A percentile compares a stretch with the other conserved stretches of the same genome.
Evolutionary conservation across 2,329 filamentous ascomycete genomes (phyloP).

Genomic region (Alternaria incomplexa): DNA sequence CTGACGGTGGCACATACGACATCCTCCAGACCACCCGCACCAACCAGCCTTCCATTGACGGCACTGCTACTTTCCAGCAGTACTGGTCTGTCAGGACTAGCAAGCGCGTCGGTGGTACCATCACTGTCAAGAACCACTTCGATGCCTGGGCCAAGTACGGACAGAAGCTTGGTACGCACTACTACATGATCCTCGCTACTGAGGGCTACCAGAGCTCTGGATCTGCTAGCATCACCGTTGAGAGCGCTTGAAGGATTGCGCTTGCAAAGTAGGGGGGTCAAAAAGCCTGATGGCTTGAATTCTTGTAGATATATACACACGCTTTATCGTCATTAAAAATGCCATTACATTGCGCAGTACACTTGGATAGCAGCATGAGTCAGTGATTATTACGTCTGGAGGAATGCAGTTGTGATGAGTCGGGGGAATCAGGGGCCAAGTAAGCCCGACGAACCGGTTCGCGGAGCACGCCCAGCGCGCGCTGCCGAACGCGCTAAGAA

Average conservation of each 20-base stretch:
- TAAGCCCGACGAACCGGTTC: not conserved
- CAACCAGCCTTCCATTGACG: constrained; percentile 61
- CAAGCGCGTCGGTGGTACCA: constrained; percentile 59
- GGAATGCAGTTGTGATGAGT: not conserved
- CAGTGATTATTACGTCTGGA: not conserved
- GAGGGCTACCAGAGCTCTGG: constrained; percentile 62
- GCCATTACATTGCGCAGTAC: not conserved
- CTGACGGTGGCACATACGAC: constrained; percentile 61
- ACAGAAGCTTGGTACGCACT: constrained; percentile 55
- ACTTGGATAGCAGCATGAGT: not conserved
- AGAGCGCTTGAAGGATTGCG: not conserved
- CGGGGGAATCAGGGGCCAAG: not conserved
- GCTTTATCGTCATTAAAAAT: not conserved
- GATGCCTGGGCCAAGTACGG: constrained; percentile 60
- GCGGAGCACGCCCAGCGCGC: not conserved
- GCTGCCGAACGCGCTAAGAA: not conserved
- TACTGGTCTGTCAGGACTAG: constrained; percentile 60
- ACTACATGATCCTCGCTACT: constrained; percentile 63
- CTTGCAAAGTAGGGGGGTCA: not conserved
- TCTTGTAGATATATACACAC: constrained; percentile 1
- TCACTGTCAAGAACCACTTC: constrained; percentile 59
- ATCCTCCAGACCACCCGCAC: constrained; percentile 58
- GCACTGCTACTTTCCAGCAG: constrained; percentile 61
- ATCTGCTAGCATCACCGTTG: constrained; percentile 56
- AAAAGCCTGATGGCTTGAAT: not conserved